Base-by-base conservation (phyloP, 2,329 filamentous ascomycete genomes). In the Fusarium guadeloupense region DNA sequence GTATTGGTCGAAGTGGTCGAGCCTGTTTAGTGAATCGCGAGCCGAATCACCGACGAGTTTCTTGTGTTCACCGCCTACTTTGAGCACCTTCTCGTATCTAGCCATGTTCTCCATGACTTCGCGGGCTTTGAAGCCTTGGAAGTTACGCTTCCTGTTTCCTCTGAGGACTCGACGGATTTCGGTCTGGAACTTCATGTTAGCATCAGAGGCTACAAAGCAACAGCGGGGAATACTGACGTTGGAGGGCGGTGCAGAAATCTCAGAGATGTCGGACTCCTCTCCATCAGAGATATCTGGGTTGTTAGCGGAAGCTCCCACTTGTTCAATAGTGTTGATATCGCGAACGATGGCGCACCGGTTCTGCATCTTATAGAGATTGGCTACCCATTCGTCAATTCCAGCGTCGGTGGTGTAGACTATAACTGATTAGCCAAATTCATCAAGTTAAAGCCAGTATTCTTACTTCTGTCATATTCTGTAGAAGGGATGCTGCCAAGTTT, bases 101-200 rank as follows among this genome's bases (percentile, higher is more conserved):
- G n/a, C n/a, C n/a, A n/a, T n/a, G n/a, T n/a, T n/a, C n/a, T n/a
- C n/a, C n/a, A n/a, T n/a, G n/a, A n/a, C n/a, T 14, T 9, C 9
- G n/a, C 9, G 25, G 28, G 6, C 21, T 20, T 9, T 21, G 16
- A 1, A 19, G 14, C 54, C 38, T 1, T 30, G 2, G 3, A 16
- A 31, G 6, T 30, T 40, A 12, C 30, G 39, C 5, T 54, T 38
- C 9, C 46, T 25, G 1, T 31, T 25, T 10, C 59, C 34, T 6
- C 14, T n/a, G 2, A 59, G 25, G 6, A 54, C 54, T 5, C 9
- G 17, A 4, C 28, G 6, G 5, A 44, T 7, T 5, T 59, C 55
- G 3, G n/a, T 13, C 55, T 59, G 9, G 21, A 14, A 14, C 16
- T 23, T 46, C 12, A 28, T 26, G 16, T 59, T 33, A 59, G 40